Evolutionary conservation across 2,329 filamentous ascomycete species (phyloP).

Genomic region (Dactylellina drechsleri): DNA sequence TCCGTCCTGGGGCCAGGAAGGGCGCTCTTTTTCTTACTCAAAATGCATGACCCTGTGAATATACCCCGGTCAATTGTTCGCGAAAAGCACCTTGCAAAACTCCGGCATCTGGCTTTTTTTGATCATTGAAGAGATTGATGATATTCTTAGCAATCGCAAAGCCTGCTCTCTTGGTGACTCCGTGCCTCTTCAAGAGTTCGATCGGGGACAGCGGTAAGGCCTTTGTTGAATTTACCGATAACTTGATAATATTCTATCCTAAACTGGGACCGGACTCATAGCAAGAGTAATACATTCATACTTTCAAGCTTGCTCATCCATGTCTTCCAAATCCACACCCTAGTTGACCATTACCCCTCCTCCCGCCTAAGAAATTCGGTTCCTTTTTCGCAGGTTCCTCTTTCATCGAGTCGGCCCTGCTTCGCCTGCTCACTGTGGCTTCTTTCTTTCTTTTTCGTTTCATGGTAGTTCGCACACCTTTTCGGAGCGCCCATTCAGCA

Average conservation of each 20-base stretch:
- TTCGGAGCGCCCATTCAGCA: constrained; percentile 9
- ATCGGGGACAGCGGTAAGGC: background rate
- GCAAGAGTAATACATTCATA: constrained; percentile 6
- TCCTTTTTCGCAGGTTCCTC: constrained; percentile 50
- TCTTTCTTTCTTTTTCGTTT: constrained; percentile 30
- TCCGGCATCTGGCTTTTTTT: constrained; percentile 20
- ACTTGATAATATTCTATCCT: constrained; percentile 14
- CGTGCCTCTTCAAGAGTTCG: constrained; percentile 2
- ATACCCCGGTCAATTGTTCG: constrained; percentile 45
- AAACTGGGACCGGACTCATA: constrained; percentile 10
- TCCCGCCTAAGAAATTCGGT: constrained; percentile 18
- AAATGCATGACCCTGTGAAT: constrained; percentile 35
- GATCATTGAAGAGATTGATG: constrained; percentile 7
- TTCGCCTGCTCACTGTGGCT: constrained; percentile 47
- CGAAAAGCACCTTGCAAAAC: constrained; percentile 18
- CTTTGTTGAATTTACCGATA: constrained; percentile 8
- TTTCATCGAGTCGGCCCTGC: constrained; percentile 41
- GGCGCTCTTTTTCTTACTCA: constrained; percentile 45
- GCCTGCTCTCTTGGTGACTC: background rate
- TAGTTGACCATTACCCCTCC: constrained; percentile 32
- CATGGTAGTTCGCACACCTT: constrained; percentile 5
- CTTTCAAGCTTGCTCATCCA: constrained; percentile 18
- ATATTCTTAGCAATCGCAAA: constrained; percentile 21
- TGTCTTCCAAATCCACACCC: constrained; percentile 27
- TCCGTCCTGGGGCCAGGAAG: constrained; percentile 31